A percentile compares a stretch with the other conserved stretches of the same genome.
These are phyloP conservation scores for Candida multigemmis DNA, from an alignment of 805 yeast genomes.

Conservation along the genomic window DNA sequence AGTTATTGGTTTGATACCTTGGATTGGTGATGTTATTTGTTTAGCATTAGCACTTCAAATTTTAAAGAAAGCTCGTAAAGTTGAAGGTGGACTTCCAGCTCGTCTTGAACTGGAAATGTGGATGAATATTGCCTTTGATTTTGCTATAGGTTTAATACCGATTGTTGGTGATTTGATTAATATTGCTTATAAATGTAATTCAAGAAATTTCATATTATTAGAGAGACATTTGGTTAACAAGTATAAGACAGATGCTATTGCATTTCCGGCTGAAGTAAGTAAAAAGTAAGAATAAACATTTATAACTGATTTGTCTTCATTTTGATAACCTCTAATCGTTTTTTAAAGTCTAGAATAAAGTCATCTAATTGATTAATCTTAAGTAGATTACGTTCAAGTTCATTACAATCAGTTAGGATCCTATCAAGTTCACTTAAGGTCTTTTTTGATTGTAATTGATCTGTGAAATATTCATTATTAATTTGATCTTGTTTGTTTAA, in stretches of 20 bases:
- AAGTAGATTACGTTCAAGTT: conserved; percentile 41
- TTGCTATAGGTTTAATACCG: conserved; percentile 47
- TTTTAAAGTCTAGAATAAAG: conserved; percentile 32
- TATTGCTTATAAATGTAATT: conserved; percentile 68
- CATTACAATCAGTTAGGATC: conserved; percentile 36
- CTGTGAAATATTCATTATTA: conserved; percentile 12
- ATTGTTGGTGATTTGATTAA: conserved; percentile 65
- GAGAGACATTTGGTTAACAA: conserved; percentile 28
- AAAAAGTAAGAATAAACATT: not conserved
- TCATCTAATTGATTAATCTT: conserved; percentile 42
- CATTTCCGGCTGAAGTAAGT: no score
- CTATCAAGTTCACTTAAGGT: conserved; percentile 31
- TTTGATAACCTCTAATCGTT: conserved; percentile 27
- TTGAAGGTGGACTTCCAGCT: conserved; percentile 31
- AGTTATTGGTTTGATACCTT: conserved; percentile 30
- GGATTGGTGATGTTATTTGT: conserved; percentile 29
- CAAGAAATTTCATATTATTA: conserved; percentile 56
- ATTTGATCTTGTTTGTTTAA: conserved; percentile 18
- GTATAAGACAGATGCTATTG: conserved; percentile 7
- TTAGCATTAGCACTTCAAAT: conserved; percentile 19
- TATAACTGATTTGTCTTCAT: conserved; percentile 2
- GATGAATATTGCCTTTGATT: conserved; percentile 30
- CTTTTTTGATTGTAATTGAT: conserved; percentile 20
- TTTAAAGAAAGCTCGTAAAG: conserved; percentile 18
- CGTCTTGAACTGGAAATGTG: conserved; percentile 22